Evolutionary conservation across 2,329 filamentous ascomycete genomes (phyloP).

Genomic region (Diplocarpon mali): DNA sequence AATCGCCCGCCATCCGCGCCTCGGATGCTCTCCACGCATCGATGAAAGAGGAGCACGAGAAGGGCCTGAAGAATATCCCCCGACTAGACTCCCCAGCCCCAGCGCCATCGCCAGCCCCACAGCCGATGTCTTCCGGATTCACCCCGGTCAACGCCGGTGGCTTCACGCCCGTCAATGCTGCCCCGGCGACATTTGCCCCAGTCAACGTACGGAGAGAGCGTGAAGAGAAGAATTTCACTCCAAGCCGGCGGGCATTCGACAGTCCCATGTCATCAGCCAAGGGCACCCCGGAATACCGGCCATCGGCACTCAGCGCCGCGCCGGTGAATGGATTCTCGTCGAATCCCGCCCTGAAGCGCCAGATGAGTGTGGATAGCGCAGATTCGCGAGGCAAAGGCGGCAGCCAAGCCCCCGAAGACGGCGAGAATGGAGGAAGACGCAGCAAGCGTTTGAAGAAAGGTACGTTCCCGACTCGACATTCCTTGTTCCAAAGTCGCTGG

Average conservation of each 20-base stretch:
- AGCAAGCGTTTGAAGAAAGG: slow-evolving; percentile 91
- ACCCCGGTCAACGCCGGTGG: slow-evolving; percentile 39
- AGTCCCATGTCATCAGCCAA: slow-evolving; percentile 54
- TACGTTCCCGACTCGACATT: slow-evolving; percentile 31
- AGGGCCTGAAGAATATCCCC: slow-evolving; percentile 27
- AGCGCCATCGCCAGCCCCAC: slow-evolving; percentile 14
- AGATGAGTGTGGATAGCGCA: slow-evolving; percentile 49
- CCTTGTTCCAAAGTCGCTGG: no score
- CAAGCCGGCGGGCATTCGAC: slow-evolving; percentile 38
- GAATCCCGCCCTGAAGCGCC: slow-evolving; percentile 59
- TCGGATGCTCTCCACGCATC: slow-evolving; percentile 46
- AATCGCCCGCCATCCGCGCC: slow-evolving; percentile 56
- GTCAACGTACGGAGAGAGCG: slow-evolving; percentile 34
- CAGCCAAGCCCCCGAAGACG: slow-evolving; percentile 30
- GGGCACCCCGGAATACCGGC: slow-evolving; percentile 52
- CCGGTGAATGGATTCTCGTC: slow-evolving; percentile 37
- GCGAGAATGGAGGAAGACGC: slow-evolving; percentile 59
- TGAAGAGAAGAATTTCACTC: slow-evolving; percentile 42
- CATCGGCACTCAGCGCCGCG: slow-evolving; percentile 42
- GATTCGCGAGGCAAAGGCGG: slow-evolving; percentile 25
- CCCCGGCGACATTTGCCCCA: slow-evolving; percentile 43
- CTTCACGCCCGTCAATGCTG: slow-evolving; percentile 54
- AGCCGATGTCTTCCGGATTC: slow-evolving; percentile 25
- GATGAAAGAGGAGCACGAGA: slow-evolving; percentile 31
- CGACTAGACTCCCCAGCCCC: slow-evolving; percentile 23